Evolutionary conservation across 768 basidiomycete genomes (phyloP).

Genomic region (Tulasnella sp.): DNA sequence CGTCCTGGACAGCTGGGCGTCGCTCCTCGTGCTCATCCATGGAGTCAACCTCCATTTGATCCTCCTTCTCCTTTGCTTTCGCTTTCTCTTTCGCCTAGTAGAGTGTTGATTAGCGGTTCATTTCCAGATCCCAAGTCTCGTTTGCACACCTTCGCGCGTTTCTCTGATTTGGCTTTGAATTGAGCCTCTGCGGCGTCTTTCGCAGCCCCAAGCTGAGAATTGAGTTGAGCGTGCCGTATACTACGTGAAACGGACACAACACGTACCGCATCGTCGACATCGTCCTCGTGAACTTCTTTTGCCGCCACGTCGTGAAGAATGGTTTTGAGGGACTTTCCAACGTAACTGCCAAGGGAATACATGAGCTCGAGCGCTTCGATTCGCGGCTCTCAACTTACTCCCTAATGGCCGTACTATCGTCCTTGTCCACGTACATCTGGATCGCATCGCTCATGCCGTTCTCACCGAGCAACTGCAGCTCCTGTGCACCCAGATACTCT

Average conservation of each 20-base stretch:
- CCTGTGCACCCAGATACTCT: constrained; percentile 87
- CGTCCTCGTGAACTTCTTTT: constrained; percentile 61
- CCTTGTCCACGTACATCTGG: constrained; percentile 93
- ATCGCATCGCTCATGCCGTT: constrained; percentile 89
- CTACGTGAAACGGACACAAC: not conserved
- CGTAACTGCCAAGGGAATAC: constrained; percentile 41
- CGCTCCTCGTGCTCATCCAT: constrained; percentile 53
- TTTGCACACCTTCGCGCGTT: constrained; percentile 48
- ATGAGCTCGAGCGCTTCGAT: not conserved
- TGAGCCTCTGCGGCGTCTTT: constrained; percentile 43
- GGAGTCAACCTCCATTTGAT: constrained; percentile 46
- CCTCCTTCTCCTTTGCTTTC: constrained; percentile 38
- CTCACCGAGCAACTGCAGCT: constrained; percentile 83
- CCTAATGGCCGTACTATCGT: constrained; percentile 86
- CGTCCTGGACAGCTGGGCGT: constrained; percentile 44
- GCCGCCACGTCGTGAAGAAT: constrained; percentile 59
- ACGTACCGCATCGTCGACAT: constrained; percentile 60
- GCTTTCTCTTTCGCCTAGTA: constrained; percentile 43
- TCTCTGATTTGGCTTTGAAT: constrained; percentile 28
- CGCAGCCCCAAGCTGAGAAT: constrained; percentile 40
- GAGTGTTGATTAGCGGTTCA: not conserved
- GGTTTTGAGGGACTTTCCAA: constrained; percentile 41
- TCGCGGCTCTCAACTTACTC: constrained; percentile 40
- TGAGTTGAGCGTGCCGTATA: not conserved
- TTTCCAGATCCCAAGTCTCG: constrained; percentile 8